Percentiles rank a stretch among this genome's conserved stretches.
Conservation (phyloP, 148 eudicot species). For the Fagopyrum esculentum region DNA sequence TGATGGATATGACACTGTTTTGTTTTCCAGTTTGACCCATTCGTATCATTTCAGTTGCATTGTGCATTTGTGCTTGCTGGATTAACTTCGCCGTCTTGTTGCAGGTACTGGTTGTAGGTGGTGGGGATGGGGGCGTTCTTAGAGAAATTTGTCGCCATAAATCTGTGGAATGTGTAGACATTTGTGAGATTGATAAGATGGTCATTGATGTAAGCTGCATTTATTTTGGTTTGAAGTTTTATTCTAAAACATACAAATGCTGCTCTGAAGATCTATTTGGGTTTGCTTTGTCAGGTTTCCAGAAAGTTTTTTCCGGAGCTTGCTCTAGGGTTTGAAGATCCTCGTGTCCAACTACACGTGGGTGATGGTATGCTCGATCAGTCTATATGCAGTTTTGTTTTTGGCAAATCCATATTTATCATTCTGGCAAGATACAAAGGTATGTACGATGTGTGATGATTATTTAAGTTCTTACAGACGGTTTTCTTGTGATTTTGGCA, state of each 20-base stretch:
- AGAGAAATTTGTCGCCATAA: constrained; percentile 87
- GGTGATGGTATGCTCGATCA: constrained; percentile 69
- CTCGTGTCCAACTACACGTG: constrained; percentile 81
- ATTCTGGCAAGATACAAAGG: neutral
- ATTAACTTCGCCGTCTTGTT: constrained; percentile 6
- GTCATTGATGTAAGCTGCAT: constrained; percentile 76
- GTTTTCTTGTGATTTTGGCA: constrained; percentile 25
- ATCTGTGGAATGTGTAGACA: constrained; percentile 86
- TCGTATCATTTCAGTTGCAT: neutral
- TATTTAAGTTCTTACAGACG: neutral
- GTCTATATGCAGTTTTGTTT: neutral
- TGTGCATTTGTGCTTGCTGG: neutral
- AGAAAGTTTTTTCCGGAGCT: constrained; percentile 80
- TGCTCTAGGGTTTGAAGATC: constrained; percentile 83
- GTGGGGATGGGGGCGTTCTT: constrained; percentile 99
- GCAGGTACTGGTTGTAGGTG: constrained; percentile 98
- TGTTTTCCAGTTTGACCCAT: constrained; percentile 2
- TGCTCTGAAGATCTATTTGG: constrained; percentile 1
- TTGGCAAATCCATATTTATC: neutral
- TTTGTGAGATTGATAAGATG: constrained; percentile 95
- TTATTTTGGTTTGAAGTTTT: neutral
- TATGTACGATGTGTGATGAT: neutral
- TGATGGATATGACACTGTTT: neutral
- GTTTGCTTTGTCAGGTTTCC: constrained; percentile 47
- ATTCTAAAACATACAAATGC: neutral